phyloP scores from a whole-genome alignment of 306 rosid genomes.

The Comarum palustre region DNA sequence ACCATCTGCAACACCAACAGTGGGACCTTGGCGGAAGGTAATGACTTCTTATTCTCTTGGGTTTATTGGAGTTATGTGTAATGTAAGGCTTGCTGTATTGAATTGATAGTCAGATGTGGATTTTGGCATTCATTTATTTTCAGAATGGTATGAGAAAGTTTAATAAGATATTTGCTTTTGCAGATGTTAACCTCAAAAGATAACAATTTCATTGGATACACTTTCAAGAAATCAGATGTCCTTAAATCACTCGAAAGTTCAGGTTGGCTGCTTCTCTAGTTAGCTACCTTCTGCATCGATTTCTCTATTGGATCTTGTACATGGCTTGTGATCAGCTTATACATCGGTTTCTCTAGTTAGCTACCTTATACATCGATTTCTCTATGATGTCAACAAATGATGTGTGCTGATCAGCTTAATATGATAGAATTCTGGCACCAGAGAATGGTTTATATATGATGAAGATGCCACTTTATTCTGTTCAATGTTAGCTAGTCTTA shows the following conservation, averaged over 20 bases:
- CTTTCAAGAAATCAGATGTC: constrained; percentile 81
- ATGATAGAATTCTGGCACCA: not conserved
- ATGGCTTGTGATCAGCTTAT: too few species aligned
- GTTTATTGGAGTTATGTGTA: not conserved
- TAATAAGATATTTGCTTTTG: constrained; percentile 2
- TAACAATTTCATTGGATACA: constrained; percentile 91
- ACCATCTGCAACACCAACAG: constrained; percentile 66
- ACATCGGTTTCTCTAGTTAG: too few species aligned
- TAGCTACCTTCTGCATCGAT: constrained; percentile 6
- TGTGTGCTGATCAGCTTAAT: not conserved
- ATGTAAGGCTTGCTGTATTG: not conserved
- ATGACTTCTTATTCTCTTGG: not conserved
- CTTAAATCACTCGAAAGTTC: constrained; percentile 76
- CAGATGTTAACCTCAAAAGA: constrained; percentile 99
- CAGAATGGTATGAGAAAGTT: not conserved
- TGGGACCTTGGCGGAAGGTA: constrained; percentile 99
- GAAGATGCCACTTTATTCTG: constrained; percentile 4
- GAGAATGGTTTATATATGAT: not conserved
- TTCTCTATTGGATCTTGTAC: not conserved
- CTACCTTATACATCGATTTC: too few species aligned
- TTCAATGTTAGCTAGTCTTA: not conserved
- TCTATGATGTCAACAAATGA: not conserved
- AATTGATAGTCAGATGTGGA: not conserved
- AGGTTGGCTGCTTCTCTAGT: constrained; percentile 43
- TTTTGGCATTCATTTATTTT: not conserved